Conservation (phyloP, 2,329 filamentous ascomycete species). For the Chrysoporthe puriensis region DNA sequence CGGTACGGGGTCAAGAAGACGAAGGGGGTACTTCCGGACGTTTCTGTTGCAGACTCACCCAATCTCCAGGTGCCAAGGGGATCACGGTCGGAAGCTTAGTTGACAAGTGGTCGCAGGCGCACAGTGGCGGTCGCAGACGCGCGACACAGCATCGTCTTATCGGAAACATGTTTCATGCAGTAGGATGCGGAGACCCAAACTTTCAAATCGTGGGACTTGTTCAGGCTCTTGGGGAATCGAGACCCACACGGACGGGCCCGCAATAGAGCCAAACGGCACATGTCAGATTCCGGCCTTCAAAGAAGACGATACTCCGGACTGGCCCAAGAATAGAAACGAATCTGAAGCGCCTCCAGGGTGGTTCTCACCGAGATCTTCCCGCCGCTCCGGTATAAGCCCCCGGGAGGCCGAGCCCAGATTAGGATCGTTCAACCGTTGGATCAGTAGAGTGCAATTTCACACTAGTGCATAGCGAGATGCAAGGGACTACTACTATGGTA, state of each 20-base stretch:
- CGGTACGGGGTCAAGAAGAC: no score
- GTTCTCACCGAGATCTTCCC: background rate
- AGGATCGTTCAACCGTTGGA: background rate
- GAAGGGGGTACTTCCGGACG: no score
- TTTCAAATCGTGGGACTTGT: background rate
- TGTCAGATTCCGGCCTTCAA: background rate
- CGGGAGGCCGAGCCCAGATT: background rate
- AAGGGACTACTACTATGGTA: background rate
- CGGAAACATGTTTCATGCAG: no score
- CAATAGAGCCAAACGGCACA: conserved; percentile 6
- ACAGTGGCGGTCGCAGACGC: no score
- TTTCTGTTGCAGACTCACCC: no score
- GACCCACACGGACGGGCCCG: conserved; percentile 5
- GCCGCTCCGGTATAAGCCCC: background rate
- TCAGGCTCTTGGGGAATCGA: background rate
- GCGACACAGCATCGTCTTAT: no score
- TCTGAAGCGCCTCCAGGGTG: background rate
- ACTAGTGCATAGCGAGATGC: background rate
- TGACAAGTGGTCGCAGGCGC: no score
- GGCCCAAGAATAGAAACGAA: conserved; percentile 8
- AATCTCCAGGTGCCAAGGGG: no score
- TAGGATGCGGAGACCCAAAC: no score
- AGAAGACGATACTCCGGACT: background rate
- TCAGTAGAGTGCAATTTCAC: conserved; percentile 6
- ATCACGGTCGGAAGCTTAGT: no score